A percentile compares a stretch with the other conserved stretches of the same genome.
Conservation (phyloP, 345 rosid genomes). For the Combretum micranthum region DNA sequence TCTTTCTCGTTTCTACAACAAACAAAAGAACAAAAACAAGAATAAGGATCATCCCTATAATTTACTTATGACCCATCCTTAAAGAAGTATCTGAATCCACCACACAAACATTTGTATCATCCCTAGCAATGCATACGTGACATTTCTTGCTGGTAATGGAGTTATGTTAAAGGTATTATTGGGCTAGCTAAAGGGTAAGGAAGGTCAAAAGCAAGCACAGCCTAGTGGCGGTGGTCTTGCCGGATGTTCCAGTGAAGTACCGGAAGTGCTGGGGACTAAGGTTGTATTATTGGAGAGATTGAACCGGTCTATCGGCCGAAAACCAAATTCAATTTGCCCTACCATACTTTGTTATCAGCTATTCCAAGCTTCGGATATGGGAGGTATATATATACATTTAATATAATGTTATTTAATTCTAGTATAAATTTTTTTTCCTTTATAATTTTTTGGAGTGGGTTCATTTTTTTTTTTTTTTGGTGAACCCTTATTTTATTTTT, state of each 20-base stretch:
- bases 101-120: too few species aligned
- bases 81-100: too few species aligned
- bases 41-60: too few species aligned
- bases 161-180: constrained; percentile 6
- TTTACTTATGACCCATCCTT: too few species aligned
- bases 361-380: neutral
- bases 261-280: constrained; percentile 14
- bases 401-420: too few species aligned
- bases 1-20: too few species aligned
- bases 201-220: constrained; percentile 15
- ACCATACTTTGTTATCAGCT: neutral
- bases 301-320: constrained; percentile 4
- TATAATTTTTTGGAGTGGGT: too few species aligned
- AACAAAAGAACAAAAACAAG: too few species aligned
- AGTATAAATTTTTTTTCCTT: too few species aligned
- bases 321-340: neutral
- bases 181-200: constrained; percentile 24
- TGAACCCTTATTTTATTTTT: too few species aligned
- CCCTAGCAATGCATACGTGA: constrained; percentile 7
- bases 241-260: constrained; percentile 18
- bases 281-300: constrained; percentile 19
- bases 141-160: constrained; percentile 26
- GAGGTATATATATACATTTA: too few species aligned
- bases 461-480: too few species aligned
- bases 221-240: constrained; percentile 16